phyloP scores from a whole-genome alignment of 2,329 filamentous ascomycete genomes.

The Aureobasidium melanogenum region DNA sequence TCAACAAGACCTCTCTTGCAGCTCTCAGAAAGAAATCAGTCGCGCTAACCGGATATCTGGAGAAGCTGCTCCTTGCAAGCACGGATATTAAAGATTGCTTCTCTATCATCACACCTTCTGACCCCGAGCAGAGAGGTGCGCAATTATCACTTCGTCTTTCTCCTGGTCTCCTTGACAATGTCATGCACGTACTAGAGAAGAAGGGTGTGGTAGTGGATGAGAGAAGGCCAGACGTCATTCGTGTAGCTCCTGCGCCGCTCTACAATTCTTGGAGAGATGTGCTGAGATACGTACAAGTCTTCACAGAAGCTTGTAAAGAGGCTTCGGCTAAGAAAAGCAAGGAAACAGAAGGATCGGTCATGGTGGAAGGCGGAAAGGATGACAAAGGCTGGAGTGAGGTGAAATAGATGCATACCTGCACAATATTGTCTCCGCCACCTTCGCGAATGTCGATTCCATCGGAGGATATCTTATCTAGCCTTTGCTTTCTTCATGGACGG shows the following conservation, averaged over 20 bases:
- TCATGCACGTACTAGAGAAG: conserved; percentile 55
- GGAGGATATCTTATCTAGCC: background rate
- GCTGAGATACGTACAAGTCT: conserved; percentile 49
- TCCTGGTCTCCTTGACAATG: conserved; percentile 59
- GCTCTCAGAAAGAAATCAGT: conserved; percentile 63
- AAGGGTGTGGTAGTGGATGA: conserved; percentile 72
- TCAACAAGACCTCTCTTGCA: conserved; percentile 61
- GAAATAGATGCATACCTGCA: conserved; percentile 15
- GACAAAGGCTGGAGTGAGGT: conserved; percentile 25
- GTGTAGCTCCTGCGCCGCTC: conserved; percentile 73
- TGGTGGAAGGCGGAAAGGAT: conserved; percentile 22
- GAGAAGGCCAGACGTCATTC: conserved; percentile 74
- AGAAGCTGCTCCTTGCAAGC: conserved; percentile 47
- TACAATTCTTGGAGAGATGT: conserved; percentile 77
- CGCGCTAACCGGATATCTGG: conserved; percentile 66
- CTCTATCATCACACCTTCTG: conserved; percentile 58
- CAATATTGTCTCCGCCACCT: background rate
- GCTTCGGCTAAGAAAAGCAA: background rate
- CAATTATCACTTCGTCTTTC: conserved; percentile 68
- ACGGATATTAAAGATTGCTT: conserved; percentile 23
- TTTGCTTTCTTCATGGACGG: no score
- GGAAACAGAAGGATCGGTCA: conserved; percentile 14
- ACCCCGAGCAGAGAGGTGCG: conserved; percentile 61
- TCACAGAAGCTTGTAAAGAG: conserved; percentile 38
- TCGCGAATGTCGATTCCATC: background rate